phyloP scores from a whole-genome alignment of 1,139 yeast genomes.

The Magnusiomyces sp. region DNA sequence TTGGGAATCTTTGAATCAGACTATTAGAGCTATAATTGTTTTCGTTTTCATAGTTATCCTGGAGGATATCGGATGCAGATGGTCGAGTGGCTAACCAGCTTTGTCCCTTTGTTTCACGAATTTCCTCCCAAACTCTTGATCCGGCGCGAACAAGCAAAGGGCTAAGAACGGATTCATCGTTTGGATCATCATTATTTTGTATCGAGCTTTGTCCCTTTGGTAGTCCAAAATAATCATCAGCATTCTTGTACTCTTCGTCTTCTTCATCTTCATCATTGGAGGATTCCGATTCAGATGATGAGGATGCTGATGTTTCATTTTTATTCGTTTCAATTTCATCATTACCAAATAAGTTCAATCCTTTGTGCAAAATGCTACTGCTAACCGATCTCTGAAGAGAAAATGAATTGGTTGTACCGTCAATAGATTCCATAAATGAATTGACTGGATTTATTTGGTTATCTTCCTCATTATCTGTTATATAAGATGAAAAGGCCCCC shows the following conservation, averaged over 20 bases:
- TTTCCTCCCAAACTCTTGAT: slow-evolving; percentile 25
- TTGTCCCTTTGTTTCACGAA: slow-evolving; percentile 24
- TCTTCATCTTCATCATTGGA: neutral
- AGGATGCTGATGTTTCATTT: too few relatives aligned
- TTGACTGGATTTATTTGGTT: too few relatives aligned
- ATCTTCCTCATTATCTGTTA: too few relatives aligned
- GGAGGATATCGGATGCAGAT: slow-evolving; percentile 16
- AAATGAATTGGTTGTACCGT: too few relatives aligned
- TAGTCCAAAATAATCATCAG: too few relatives aligned
- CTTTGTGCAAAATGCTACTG: neutral
- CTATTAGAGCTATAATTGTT: neutral
- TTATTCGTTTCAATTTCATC: too few relatives aligned
- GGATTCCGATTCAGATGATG: neutral
- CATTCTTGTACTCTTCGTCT: too few relatives aligned
- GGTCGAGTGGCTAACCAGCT: slow-evolving; percentile 22
- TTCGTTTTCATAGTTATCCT: slow-evolving; percentile 7
- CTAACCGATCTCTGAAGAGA: too few relatives aligned
- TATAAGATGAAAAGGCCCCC: too few relatives aligned
- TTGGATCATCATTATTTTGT: too few relatives aligned
- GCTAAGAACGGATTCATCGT: neutral
- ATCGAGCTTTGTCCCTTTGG: neutral
- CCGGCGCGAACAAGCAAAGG: slow-evolving; percentile 23
- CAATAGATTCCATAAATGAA: too few relatives aligned
- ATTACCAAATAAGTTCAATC: neutral
- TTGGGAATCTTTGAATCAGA: slow-evolving; percentile 5